phyloP scores from a whole-genome alignment of 2,329 filamentous ascomycete genomes.

The Ophiostoma sp. region DNA sequence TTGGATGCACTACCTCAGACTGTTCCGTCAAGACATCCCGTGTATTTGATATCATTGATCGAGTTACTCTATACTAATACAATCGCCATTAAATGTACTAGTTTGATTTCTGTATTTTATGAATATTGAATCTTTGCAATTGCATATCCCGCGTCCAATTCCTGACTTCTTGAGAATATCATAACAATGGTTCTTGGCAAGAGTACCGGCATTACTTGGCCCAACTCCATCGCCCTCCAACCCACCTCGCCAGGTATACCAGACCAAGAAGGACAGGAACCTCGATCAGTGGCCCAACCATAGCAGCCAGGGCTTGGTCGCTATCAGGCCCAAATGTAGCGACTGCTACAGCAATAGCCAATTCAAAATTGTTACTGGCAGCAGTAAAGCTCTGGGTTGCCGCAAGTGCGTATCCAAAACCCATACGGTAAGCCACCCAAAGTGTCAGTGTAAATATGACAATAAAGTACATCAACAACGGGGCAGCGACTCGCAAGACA shows the following conservation, averaged over 20 bases:
- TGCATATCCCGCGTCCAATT: too few relatives aligned
- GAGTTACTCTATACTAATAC: neutral
- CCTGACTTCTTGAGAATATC: too few relatives aligned
- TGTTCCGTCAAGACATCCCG: neutral
- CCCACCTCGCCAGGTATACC: constrained; percentile 66
- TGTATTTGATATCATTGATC: constrained; percentile 1
- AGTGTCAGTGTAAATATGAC: constrained; percentile 69
- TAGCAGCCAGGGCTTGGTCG: constrained; percentile 74
- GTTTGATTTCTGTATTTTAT: too few relatives aligned
- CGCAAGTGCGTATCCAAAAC: constrained; percentile 66
- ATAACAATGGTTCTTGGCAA: too few relatives aligned
- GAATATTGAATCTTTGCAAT: too few relatives aligned
- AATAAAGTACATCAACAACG: constrained; percentile 74
- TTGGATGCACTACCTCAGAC: neutral
- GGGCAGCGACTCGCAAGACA: constrained; percentile 74
- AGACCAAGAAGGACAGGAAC: constrained; percentile 73
- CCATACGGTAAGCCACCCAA: constrained; percentile 54
- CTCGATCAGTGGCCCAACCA: constrained; percentile 80
- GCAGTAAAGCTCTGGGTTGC: constrained; percentile 82
- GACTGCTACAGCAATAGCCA: constrained; percentile 83
- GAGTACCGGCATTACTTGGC: constrained; percentile 19
- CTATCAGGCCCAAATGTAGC: constrained; percentile 73
- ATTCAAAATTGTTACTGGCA: constrained; percentile 88
- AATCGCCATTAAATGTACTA: neutral
- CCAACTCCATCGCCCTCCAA: constrained; percentile 53